phyloP scores from a whole-genome alignment of 116 monocot genomes.

The Papilionanthe hybrid region DNA sequence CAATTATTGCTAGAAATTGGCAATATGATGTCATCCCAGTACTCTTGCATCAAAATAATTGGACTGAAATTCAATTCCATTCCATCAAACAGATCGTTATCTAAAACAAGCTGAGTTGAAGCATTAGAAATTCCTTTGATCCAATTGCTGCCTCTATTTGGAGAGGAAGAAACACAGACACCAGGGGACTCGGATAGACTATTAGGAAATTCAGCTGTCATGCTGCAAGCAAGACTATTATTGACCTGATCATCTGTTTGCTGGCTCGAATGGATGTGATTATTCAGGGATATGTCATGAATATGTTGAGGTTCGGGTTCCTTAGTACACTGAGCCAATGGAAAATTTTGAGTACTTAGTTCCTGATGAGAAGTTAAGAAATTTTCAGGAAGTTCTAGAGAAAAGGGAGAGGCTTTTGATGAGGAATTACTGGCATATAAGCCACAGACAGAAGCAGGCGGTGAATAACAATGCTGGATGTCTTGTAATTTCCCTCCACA shows the following conservation, averaged over 20 bases:
- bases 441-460: conserved; percentile 8
- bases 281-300: conserved; percentile 3
- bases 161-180: conserved; percentile 3
- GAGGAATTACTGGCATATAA: conserved; percentile 10
- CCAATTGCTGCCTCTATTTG: background rate
- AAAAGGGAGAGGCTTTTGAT: background rate
- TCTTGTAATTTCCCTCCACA: conserved; percentile 7
- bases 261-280: conserved; percentile 11
- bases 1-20: conserved; percentile 13
- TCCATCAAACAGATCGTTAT: conserved; percentile 55
- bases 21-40: conserved; percentile 51
- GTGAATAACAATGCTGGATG: conserved; percentile 4
- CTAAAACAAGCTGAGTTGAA: conserved; percentile 15
- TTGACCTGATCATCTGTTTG: background rate
- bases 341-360: conserved; percentile 3
- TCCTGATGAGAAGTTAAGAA: conserved; percentile 11
- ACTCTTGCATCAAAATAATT: conserved; percentile 10
- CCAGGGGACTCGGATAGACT: background rate
- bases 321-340: conserved; percentile 8
- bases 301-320: conserved; percentile 1
- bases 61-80: conserved; percentile 51
- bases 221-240: background rate
- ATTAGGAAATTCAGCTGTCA: conserved; percentile 5
- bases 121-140: conserved; percentile 11
- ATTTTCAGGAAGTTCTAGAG: conserved; percentile 1